Evolutionary conservation across 495 filamentous ascomycete species (phyloP), one percentile per base, ranked within the genome.

Genomic region (Parathielavia hyrcaniae): DNA sequence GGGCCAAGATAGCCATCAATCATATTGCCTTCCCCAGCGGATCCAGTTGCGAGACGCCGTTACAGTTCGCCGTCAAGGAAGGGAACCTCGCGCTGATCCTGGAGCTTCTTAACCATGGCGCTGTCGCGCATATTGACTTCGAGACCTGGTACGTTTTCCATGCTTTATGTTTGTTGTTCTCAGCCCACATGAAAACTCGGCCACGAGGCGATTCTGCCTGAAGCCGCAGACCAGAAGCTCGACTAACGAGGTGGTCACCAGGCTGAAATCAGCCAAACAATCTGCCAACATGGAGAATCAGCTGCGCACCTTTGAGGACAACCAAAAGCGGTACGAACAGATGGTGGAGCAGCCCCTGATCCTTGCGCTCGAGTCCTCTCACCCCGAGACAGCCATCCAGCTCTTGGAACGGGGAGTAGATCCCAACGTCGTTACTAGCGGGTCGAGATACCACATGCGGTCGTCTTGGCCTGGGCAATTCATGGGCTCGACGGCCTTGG

Each of bases 1-100:
- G 80, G 4, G 71, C 82, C 23, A 76, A 79, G 54, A 76, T 79
- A 14, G 82, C 86, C 19, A 72, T 90, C 54, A 86, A 90, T 54
- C 80, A 87, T 58, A 55, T 88, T 2, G 60, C 69, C 1, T 59
- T 79, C 5, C 35, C 36, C 0, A 67, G 66, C 3, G 38, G 19
- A 7, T 69, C 55, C 34, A 23, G 61, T 72, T 44, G 71, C 74
- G 46, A 64, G 62, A 70, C 59, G n/a, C 70, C 75, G 1, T 53
- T 79, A 22, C 61, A 65, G 16, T 58, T 61, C 12, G 75, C 76
- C 14, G 53, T 76, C 19, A 57, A 57, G 9, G 50, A 63, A 4
- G 70, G 67, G 16, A 66, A 76, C 39, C 20, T 68, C 1, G 62
- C 51, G 12, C 50, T 78, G 50, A 71, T 73, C 8, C 54, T 74